phyloP scores from a whole-genome alignment of 2,329 filamentous ascomycete species.

The Microthyrium microscopicum region DNA sequence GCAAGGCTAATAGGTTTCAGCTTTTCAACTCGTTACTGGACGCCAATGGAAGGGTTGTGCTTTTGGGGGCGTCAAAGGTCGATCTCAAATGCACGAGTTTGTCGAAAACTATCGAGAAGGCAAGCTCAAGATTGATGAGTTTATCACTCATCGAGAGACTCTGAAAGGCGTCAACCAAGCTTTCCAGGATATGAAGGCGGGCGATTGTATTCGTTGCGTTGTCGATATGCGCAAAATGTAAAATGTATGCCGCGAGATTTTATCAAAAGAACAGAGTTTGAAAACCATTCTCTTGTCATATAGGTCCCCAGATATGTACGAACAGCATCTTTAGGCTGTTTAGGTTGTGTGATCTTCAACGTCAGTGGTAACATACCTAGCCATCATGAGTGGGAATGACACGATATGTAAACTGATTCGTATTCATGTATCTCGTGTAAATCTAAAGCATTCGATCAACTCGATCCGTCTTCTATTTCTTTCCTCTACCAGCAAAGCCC shows the following conservation, averaged over 20 bases:
- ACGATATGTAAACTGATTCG: no score
- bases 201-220: slow-evolving; percentile 93
- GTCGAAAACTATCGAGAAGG: slow-evolving; percentile 81
- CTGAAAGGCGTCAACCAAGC: slow-evolving; percentile 74
- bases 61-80: slow-evolving; percentile 96
- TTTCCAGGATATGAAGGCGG: slow-evolving; percentile 86
- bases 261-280: no score
- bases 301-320: no score
- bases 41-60: slow-evolving; percentile 97
- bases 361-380: no score
- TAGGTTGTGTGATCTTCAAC: no score
- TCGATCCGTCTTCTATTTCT: slow-evolving; percentile 12
- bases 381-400: no score
- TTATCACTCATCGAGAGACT: slow-evolving; percentile 89
- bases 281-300: no score
- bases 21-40: slow-evolving; percentile 96
- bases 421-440: no score
- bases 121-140: slow-evolving; percentile 93
- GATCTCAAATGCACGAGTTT: slow-evolving; percentile 73
- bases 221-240: slow-evolving; percentile 47
- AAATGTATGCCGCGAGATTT: no score
- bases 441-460: slow-evolving; percentile 6
- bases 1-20: slow-evolving; percentile 26
- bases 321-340: no score
- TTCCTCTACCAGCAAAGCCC: slow-evolving; percentile 36